Conservation (phyloP, 108 stramenopile species). For the Skeletonema potamos region DNA sequence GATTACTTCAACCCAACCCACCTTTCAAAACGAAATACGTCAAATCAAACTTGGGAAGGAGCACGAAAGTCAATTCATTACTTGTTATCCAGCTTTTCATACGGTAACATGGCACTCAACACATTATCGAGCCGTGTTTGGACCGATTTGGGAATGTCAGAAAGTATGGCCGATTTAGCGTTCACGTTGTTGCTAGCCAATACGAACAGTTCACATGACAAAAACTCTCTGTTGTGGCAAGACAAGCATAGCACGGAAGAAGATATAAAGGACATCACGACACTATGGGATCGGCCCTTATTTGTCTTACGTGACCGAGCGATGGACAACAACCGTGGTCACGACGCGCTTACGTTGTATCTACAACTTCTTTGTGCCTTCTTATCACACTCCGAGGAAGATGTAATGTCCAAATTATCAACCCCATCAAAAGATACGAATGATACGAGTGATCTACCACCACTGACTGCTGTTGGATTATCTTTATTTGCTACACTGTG, state of each 20-base stretch:
- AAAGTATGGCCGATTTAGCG: conserved; percentile 42
- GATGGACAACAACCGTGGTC: conserved; percentile 31
- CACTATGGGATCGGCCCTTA: conserved; percentile 41
- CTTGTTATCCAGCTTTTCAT: conserved; percentile 30
- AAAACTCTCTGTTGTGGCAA: not conserved
- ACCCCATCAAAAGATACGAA: not conserved
- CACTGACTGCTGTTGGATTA: conserved; percentile 23
- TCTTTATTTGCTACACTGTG: conserved; percentile 31
- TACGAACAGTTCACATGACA: conserved; percentile 2
- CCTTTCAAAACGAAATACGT: conserved; percentile 22
- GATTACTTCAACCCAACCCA: conserved; percentile 23
- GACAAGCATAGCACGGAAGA: not conserved
- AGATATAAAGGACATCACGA: conserved; percentile 20
- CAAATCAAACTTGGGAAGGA: conserved; percentile 35
- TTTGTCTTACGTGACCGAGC: conserved; percentile 48
- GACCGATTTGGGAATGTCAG: conserved; percentile 34
- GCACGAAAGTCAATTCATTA: conserved; percentile 28
- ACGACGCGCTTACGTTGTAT: conserved; percentile 41
- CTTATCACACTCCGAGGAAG: conserved; percentile 35
- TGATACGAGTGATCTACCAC: conserved; percentile 14
- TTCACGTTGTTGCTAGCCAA: conserved; percentile 37
- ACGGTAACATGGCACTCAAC: conserved; percentile 27
- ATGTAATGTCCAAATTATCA: conserved; percentile 30
- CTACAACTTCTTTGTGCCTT: conserved; percentile 44
- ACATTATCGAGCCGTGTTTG: conserved; percentile 32